Conservation (phyloP, 441 rosid genomes). For the Dalechampia spathulata region DNA sequence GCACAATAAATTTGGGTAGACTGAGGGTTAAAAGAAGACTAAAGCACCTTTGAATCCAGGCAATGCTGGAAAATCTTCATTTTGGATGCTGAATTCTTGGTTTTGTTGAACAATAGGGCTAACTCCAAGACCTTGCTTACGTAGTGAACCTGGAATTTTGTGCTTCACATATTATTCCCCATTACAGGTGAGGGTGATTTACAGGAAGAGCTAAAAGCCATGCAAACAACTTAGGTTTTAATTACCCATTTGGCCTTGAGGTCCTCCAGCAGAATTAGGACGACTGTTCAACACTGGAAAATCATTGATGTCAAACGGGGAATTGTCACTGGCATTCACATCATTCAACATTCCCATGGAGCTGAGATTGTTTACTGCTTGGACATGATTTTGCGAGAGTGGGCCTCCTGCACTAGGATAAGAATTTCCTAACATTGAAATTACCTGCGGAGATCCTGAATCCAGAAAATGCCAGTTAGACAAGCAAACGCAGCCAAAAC, state of each 20-base stretch:
- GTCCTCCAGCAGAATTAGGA: slow-evolving; percentile 89
- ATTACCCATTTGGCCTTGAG: slow-evolving; percentile 92
- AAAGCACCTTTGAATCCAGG: slow-evolving; percentile 90
- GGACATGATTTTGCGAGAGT: slow-evolving; percentile 83
- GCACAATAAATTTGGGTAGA: background rate
- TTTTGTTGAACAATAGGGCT: slow-evolving; percentile 92
- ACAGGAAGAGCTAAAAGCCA: slow-evolving; percentile 12
- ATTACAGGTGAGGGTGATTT: slow-evolving; percentile 3
- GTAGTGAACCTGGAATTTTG: slow-evolving; percentile 56
- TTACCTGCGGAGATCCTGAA: slow-evolving; percentile 90
- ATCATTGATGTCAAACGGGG: slow-evolving; percentile 92
- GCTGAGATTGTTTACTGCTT: slow-evolving; percentile 71
- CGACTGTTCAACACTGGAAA: slow-evolving; percentile 91
- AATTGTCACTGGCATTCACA: slow-evolving; percentile 64
- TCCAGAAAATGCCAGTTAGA: slow-evolving; percentile 18
- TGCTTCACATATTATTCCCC: slow-evolving; percentile 12
- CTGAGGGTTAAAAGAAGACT: background rate
- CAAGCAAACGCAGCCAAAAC: slow-evolving; percentile 9
- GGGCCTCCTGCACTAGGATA: slow-evolving; percentile 77
- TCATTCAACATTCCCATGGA: slow-evolving; percentile 92
- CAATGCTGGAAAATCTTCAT: slow-evolving; percentile 98
- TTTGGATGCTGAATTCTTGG: slow-evolving; percentile 99
- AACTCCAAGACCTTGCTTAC: slow-evolving; percentile 83
- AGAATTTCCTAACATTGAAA: slow-evolving; percentile 72
- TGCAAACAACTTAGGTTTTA: slow-evolving; percentile 7